These are phyloP conservation scores for Otatea glauca DNA, from an alignment of 176 grass and related monocot genomes.

Conservation along the genomic window DNA sequence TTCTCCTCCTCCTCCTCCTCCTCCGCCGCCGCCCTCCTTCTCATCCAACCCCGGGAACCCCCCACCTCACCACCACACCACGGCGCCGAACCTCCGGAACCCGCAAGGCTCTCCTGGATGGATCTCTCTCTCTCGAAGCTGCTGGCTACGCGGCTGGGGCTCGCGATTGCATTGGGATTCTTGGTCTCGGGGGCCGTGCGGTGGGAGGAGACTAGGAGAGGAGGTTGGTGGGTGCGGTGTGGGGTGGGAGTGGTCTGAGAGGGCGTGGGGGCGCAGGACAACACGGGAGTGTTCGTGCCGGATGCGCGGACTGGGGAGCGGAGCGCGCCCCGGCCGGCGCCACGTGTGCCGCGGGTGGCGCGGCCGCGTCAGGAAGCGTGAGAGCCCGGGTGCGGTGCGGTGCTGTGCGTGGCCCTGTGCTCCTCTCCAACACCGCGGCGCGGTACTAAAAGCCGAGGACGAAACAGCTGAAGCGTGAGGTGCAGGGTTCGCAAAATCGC, in stretches of 20 bases:
- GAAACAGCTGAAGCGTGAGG: conserved; percentile 5
- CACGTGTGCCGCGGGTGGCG: too few species aligned
- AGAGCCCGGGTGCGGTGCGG: too few species aligned
- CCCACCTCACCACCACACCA: neutral
- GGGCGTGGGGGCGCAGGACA: neutral
- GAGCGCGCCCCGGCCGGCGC: conserved; percentile 34
- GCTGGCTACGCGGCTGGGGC: neutral
- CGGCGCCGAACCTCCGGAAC: neutral
- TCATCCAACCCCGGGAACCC: conserved; percentile 47
- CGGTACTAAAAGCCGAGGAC: neutral
- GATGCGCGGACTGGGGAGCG: conserved; percentile 23
- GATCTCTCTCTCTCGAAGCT: neutral
- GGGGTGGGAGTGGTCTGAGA: conserved; percentile 32
- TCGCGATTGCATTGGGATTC: conserved; percentile 30
- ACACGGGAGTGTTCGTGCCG: conserved; percentile 35
- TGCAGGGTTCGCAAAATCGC: too few species aligned
- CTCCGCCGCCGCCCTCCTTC: conserved; percentile 32
- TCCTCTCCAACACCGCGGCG: neutral
- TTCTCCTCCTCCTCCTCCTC: conserved; percentile 27
- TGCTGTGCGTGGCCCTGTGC: neutral
- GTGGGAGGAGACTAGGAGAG: neutral
- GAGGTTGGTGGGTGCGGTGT: conserved; percentile 16
- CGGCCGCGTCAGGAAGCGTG: conserved; percentile 45
- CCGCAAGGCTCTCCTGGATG: neutral
- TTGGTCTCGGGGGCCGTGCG: conserved; percentile 8